Base-by-base conservation (phyloP, 2,329 filamentous ascomycete genomes). In the Lachnellula suecica region DNA sequence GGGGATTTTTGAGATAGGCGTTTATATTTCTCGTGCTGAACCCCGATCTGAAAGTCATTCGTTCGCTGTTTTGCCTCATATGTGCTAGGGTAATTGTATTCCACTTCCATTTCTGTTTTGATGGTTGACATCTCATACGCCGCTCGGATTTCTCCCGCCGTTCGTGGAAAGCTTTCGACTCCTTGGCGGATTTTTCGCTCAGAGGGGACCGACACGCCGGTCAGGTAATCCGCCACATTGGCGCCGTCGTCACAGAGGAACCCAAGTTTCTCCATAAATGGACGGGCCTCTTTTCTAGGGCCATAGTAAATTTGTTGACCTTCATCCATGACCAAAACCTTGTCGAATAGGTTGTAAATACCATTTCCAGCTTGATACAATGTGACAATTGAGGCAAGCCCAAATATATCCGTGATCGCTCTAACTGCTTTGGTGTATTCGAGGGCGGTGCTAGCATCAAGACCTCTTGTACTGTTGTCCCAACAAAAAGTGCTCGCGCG, bases 341-440 rank as follows among this genome's bases (percentile, higher is more conserved):
- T 89, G 65, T 89, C 84, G 63, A 89, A 88, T 0, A 84, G 74
- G 23, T 86, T 73, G 64, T 87, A 88, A 53, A 89, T 88, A 22
- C 79, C 82, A 50, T 89, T 86, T 5, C 83, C 83, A 3, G 86
- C 85, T 63, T 89, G 86, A 64, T 89, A 89, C 0, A 88, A 72
- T 0, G 83, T 85, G 11, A 86, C 81, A 43, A 87, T 81, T 0
- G 82, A 79, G 0, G 82, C 72, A 4, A 85, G 70, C 0, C 82
- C 81, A 4, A 82, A 70, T 1, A 84, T 75, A 55, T 88, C 82
- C 0, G 84, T 87, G 76, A 87, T 74, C 4, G 81, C 78, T 7
- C 85, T 74, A n/a, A 88, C 68, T 2, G 81, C 78, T 60, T 81
- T 83, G 24, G 78, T 74, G 63, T 78, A 86, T 47, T 85, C 29